phyloP scores from a whole-genome alignment of 2,329 filamentous ascomycete species.

The Chrysosporium queenslandicum region DNA sequence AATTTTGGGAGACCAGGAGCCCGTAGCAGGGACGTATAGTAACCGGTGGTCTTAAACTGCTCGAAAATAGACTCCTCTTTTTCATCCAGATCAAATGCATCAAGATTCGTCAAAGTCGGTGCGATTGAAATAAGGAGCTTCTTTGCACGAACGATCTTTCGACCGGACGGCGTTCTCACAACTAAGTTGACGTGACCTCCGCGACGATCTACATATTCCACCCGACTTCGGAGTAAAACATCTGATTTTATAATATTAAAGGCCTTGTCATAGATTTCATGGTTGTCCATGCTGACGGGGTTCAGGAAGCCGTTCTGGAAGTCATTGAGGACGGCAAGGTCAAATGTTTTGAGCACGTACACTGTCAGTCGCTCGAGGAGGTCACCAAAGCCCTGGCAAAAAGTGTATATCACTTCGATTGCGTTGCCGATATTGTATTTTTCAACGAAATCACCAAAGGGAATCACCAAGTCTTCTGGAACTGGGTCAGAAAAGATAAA shows the following conservation, averaged over 20 bases:
- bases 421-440: constrained; percentile 21
- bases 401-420: constrained; percentile 18
- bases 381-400: constrained; percentile 19
- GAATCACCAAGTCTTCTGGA: constrained; percentile 24
- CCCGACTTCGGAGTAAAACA: constrained; percentile 15
- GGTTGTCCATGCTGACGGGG: constrained; percentile 6
- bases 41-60: constrained; percentile 27
- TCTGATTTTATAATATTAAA: constrained; percentile 18
- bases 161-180: constrained; percentile 25
- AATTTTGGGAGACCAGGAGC: constrained; percentile 26
- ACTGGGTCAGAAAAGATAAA: constrained; percentile 23
- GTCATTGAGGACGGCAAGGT: constrained; percentile 18
- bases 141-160: constrained; percentile 28
- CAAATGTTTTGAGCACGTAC: constrained; percentile 22
- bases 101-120: constrained; percentile 29
- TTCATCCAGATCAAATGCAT: constrained; percentile 27
- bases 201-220: constrained; percentile 12
- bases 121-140: constrained; percentile 37
- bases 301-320: constrained; percentile 5
- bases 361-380: constrained; percentile 19
- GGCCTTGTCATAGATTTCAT: constrained; percentile 21
- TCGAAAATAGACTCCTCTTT: constrained; percentile 30
- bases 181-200: constrained; percentile 17
- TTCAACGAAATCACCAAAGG: constrained; percentile 24
- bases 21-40: constrained; percentile 28